These are phyloP conservation scores for Butyriboletus loyo DNA, from an alignment of 768 basidiomycete species.

Conservation along the genomic window DNA sequence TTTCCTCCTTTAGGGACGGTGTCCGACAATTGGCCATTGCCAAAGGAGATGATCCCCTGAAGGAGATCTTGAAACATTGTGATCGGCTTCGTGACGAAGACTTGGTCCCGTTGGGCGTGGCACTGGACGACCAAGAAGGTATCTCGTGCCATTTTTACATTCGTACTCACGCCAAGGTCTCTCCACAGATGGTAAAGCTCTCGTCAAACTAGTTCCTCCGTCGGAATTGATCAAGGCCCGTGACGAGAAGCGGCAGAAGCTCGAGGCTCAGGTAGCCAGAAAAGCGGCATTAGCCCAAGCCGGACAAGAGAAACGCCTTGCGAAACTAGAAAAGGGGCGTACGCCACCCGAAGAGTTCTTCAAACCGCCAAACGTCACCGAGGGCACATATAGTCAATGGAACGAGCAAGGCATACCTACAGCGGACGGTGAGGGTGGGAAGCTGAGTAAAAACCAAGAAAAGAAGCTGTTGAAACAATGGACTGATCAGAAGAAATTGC, in stretches of 20 bases:
- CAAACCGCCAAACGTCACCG: conserved; percentile 72
- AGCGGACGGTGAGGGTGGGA: conserved; percentile 81
- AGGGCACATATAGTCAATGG: conserved; percentile 80
- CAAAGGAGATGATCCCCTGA: conserved; percentile 59
- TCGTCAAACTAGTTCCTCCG: conserved; percentile 88
- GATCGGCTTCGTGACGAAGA: conserved; percentile 90
- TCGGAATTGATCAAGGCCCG: conserved; percentile 77
- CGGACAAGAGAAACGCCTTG: conserved; percentile 63
- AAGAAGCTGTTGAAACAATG: conserved; percentile 81
- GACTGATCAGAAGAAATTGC: conserved; percentile 70
- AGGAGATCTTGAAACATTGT: conserved; percentile 81
- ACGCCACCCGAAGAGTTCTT: conserved; percentile 75
- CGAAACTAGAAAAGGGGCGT: conserved; percentile 84
- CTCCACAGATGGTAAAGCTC: conserved; percentile 80
- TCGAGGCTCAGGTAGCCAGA: conserved; percentile 73
- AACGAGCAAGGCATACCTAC: conserved; percentile 81
- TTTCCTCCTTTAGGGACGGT: conserved; percentile 90
- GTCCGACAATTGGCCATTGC: conserved; percentile 80
- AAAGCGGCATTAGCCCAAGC: conserved; percentile 70
- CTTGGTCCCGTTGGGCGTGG: conserved; percentile 90
- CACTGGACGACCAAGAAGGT: conserved; percentile 96
- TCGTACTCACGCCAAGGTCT: neutral
- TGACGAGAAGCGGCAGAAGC: conserved; percentile 80
- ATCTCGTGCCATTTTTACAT: conserved; percentile 12
- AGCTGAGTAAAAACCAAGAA: conserved; percentile 72